A percentile compares a stretch with the other conserved stretches of the same genome.
phyloP scores from a whole-genome alignment of 768 basidiomycete genomes.

The Boletus rubroflammeus region DNA sequence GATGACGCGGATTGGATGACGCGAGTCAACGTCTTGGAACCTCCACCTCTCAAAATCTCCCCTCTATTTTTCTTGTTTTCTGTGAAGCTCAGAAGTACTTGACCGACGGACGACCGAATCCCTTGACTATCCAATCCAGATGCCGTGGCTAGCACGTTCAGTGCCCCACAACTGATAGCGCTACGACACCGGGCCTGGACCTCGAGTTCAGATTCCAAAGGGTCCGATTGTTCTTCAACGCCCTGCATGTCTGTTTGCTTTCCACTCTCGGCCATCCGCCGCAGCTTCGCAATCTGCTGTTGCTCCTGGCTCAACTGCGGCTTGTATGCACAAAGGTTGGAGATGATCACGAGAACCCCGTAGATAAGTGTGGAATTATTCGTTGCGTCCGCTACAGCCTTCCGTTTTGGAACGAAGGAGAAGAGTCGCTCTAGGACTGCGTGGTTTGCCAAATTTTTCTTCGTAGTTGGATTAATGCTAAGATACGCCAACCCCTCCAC shows the following conservation, averaged over 20 bases:
- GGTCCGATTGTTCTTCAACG: slow-evolving; percentile 28
- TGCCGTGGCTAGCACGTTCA: slow-evolving; percentile 60
- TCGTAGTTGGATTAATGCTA: slow-evolving; percentile 57
- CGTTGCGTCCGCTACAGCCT: slow-evolving; percentile 28
- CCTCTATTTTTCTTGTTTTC: slow-evolving; percentile 79
- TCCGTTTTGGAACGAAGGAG: slow-evolving; percentile 51
- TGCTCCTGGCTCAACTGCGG: slow-evolving; percentile 78
- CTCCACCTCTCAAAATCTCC: slow-evolving; percentile 72
- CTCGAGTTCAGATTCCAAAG: slow-evolving; percentile 60
- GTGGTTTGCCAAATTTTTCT: slow-evolving; percentile 58
- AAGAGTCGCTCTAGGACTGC: slow-evolving; percentile 57
- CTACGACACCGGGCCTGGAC: slow-evolving; percentile 60
- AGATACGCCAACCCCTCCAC: slow-evolving; percentile 88
- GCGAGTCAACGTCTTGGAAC: slow-evolving; percentile 59
- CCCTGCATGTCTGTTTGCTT: slow-evolving; percentile 32
- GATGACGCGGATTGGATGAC: slow-evolving; percentile 53
- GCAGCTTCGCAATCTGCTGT: slow-evolving; percentile 74
- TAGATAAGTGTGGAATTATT: slow-evolving; percentile 60
- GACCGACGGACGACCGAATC: slow-evolving; percentile 55
- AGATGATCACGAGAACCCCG: slow-evolving; percentile 71
- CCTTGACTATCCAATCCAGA: slow-evolving; percentile 60
- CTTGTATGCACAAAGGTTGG: slow-evolving; percentile 70
- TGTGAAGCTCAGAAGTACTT: slow-evolving; percentile 63
- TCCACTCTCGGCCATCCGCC: slow-evolving; percentile 60
- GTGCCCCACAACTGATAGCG: slow-evolving; percentile 58